Percentiles rank a stretch among this genome's conserved stretches.
Conservation (phyloP, 1,284 basidiomycete genomes). For the Ceratobasidium sp. region DNA sequence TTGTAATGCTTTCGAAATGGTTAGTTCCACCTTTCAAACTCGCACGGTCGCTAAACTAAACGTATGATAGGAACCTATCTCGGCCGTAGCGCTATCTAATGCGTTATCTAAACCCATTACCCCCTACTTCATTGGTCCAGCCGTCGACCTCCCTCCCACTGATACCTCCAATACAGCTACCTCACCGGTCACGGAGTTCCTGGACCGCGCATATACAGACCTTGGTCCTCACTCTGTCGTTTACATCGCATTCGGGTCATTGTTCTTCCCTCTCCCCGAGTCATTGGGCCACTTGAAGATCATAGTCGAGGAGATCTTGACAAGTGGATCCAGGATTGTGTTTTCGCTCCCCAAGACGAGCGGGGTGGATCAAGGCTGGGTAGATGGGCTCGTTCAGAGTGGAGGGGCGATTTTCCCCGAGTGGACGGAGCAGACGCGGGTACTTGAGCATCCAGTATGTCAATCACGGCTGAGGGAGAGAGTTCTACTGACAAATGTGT, state of each 20-base stretch:
- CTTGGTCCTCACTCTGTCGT: conserved; percentile 11
- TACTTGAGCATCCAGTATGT: conserved; percentile 36
- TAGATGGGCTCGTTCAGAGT: neutral
- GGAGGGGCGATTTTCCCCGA: conserved; percentile 8
- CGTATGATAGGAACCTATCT: conserved; percentile 13
- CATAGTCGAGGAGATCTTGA: conserved; percentile 6
- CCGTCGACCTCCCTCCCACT: neutral
- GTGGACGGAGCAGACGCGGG: conserved; percentile 6
- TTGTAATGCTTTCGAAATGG: too few species aligned
- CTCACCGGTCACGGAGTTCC: neutral
- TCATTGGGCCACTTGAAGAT: neutral
- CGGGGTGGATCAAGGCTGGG: neutral
- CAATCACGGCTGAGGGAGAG: too few species aligned
- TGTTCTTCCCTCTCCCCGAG: conserved; percentile 7
- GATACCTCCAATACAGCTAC: neutral
- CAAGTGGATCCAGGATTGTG: conserved; percentile 1
- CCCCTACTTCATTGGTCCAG: neutral
- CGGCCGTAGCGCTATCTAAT: neutral
- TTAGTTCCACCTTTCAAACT: too few species aligned
- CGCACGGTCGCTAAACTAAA: too few species aligned
- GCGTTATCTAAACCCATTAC: neutral
- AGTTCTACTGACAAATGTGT: neutral
- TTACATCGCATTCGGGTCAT: conserved; percentile 7
- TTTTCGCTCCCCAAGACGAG: neutral
- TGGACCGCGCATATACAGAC: conserved; percentile 7